A percentile compares a stretch with the other conserved stretches of the same genome.
Evolutionary conservation across 1,139 yeast species (phyloP).

Genomic region (Geotrichum restrictum): DNA sequence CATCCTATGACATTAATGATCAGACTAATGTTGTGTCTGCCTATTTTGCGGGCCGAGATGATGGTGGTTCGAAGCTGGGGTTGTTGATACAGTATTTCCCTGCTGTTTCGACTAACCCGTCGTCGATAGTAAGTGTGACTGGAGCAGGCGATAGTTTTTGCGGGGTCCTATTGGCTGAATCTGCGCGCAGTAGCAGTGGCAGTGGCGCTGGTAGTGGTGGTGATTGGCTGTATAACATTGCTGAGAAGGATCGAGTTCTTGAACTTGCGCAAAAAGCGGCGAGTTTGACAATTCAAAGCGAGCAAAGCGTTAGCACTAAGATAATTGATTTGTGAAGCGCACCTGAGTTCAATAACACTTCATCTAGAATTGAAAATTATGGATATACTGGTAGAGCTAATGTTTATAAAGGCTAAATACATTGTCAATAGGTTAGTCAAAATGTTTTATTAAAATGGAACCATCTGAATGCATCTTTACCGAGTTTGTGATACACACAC

Average conservation of each 20-base stretch:
- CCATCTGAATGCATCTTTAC: too few species aligned
- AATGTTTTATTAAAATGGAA: too few species aligned
- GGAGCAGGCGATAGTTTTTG: conserved; percentile 69
- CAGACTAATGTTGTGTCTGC: conserved; percentile 26
- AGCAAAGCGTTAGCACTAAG: conserved; percentile 34
- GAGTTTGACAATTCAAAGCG: conserved; percentile 45
- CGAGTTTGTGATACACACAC: too few species aligned
- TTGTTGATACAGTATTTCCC: conserved; percentile 62
- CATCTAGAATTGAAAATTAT: too few species aligned
- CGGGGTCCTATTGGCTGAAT: conserved; percentile 47
- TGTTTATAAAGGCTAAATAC: too few species aligned
- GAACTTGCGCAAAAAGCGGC: conserved; percentile 54
- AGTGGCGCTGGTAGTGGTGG: conserved; percentile 20
- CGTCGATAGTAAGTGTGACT: conserved; percentile 49
- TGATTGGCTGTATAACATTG: conserved; percentile 35
- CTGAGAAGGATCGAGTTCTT: conserved; percentile 34
- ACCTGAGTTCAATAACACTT: too few species aligned
- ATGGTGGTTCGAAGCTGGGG: conserved; percentile 41
- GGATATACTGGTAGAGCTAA: too few species aligned
- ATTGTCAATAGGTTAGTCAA: too few species aligned
- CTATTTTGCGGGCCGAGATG: conserved; percentile 17
- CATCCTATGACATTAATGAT: not conserved
- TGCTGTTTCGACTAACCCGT: conserved; percentile 28
- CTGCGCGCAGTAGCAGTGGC: conserved; percentile 29
- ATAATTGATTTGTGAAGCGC: conserved; percentile 19